A percentile compares a stretch with the other conserved stretches of the same genome.
Evolutionary conservation across 2,329 filamentous ascomycete genomes (phyloP).

Genomic region (Capronia americana): DNA sequence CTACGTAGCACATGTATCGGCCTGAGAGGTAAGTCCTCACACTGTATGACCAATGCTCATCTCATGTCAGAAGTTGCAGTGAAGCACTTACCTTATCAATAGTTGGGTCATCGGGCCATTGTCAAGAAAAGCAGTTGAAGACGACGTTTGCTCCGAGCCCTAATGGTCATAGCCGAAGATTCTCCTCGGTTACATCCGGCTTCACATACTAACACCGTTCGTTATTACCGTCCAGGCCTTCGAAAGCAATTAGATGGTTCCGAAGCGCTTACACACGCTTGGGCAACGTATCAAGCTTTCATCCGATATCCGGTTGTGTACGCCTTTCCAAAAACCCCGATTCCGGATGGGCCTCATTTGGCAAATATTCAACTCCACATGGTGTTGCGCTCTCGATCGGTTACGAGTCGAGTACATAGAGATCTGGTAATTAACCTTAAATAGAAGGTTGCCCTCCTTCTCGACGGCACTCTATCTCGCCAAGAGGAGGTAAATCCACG

Average conservation of each 20-base stretch:
- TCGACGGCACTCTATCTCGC: no score
- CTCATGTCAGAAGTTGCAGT: background rate
- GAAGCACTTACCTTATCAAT: background rate
- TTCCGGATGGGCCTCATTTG: no score
- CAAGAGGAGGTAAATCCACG: no score
- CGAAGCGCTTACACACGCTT: background rate
- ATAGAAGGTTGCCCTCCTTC: no score
- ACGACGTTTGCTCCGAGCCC: background rate
- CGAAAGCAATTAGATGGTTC: no score
- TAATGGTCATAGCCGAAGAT: background rate
- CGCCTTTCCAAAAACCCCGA: no score
- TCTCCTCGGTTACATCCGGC: background rate
- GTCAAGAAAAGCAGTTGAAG: background rate
- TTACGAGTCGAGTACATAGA: no score
- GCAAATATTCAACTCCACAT: no score
- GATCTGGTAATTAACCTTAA: no score
- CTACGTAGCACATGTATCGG: background rate
- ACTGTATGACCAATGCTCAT: background rate
- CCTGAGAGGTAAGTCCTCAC: background rate
- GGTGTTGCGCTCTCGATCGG: no score
- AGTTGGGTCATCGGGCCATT: background rate
- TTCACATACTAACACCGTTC: background rate
- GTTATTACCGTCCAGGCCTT: background rate
- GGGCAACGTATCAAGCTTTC: background rate
- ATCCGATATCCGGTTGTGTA: background rate